A percentile compares a stretch with the other conserved stretches of the same genome.
phyloP scores from a whole-genome alignment of 73 alveolate species.

The Stentor roeselii region DNA sequence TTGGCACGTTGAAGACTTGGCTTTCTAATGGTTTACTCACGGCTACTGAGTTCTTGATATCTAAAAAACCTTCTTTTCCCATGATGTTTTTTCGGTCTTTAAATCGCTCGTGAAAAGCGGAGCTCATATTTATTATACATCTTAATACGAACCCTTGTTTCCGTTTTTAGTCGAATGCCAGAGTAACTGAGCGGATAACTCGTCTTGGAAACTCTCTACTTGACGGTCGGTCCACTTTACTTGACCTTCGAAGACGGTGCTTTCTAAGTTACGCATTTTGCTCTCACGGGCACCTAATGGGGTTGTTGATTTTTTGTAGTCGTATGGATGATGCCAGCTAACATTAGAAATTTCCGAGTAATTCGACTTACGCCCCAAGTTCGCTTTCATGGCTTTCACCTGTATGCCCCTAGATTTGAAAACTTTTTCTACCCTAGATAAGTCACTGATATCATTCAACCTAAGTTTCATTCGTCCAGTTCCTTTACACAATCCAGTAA shows the following conservation, averaged over 20 bases:
- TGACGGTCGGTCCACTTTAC: not conserved
- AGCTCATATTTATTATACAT: too few species aligned
- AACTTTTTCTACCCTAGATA: not conserved
- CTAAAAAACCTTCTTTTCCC: too few species aligned
- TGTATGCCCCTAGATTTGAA: not conserved
- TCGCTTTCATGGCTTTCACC: not conserved
- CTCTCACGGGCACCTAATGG: not conserved
- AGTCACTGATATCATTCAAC: not conserved
- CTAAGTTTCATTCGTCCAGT: slow-evolving; percentile 23
- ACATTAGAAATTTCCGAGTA: not conserved
- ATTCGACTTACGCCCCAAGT: not conserved
- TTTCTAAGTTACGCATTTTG: not conserved
- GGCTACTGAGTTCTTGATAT: too few species aligned
- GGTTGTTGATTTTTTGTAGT: not conserved
- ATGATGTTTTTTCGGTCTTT: too few species aligned
- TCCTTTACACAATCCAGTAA: slow-evolving; percentile 22
- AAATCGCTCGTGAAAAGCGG: too few species aligned
- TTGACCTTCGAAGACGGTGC: not conserved
- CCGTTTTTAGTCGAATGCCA: not conserved
- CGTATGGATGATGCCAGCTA: not conserved
- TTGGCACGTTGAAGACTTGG: too few species aligned
- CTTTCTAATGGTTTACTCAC: too few species aligned
- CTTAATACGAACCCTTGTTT: too few species aligned
- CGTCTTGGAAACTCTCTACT: not conserved
- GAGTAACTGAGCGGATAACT: not conserved